Conservation (phyloP, 129 eudicot genomes). For the Saussurea involucrata region DNA sequence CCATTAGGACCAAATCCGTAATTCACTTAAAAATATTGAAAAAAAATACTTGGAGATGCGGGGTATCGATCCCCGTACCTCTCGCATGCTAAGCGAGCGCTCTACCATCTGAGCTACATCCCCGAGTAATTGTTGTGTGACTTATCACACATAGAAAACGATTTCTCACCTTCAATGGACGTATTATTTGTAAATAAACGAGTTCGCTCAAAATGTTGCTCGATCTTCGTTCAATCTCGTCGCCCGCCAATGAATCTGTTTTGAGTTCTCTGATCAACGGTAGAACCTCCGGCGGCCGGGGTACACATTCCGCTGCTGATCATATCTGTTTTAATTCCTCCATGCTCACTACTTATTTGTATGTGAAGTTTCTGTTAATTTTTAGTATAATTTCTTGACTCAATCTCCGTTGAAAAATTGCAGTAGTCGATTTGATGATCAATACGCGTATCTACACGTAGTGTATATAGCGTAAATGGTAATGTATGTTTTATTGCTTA, state of each 20-base stretch:
- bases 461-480: background rate
- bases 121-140: background rate
- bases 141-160: background rate
- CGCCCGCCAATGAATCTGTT: background rate
- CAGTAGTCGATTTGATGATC: background rate
- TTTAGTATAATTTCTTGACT: background rate
- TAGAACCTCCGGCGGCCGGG: background rate
- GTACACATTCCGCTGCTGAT: background rate
- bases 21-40: no score
- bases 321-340: background rate
- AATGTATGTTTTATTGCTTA: background rate
- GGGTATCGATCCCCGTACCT: conserved; percentile 84
- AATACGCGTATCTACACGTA: background rate
- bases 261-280: background rate
- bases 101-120: conserved; percentile 82
- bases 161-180: background rate
- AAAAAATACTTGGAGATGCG: conserved; percentile 28
- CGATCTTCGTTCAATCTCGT: background rate
- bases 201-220: background rate
- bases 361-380: background rate
- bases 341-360: background rate
- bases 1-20: background rate
- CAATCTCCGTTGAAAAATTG: background rate
- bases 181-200: background rate
- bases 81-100: conserved; percentile 91